phyloP scores from a whole-genome alignment of 441 rosid species.

The Gossypium trilobum region DNA sequence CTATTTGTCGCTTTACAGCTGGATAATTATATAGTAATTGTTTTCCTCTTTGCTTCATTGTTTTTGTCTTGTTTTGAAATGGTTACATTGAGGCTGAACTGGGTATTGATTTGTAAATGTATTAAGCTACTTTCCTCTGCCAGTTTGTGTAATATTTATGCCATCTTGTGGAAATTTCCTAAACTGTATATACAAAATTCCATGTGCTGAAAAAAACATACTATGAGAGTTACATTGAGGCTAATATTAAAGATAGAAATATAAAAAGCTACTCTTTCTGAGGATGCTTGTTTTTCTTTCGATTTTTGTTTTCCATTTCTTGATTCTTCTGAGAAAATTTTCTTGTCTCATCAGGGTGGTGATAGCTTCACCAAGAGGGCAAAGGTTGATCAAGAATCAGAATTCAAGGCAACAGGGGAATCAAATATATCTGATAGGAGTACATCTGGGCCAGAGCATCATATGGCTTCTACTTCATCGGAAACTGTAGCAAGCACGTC shows the following conservation, averaged over 20 bases:
- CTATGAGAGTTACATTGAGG: background rate
- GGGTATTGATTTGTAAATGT: background rate
- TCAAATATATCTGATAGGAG: constrained; percentile 37
- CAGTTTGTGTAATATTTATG: background rate
- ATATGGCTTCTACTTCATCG: constrained; percentile 43
- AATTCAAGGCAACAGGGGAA: constrained; percentile 23
- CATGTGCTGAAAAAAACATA: background rate
- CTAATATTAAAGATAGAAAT: background rate
- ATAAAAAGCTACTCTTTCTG: background rate
- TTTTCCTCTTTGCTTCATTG: too few species aligned
- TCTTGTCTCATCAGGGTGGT: constrained; percentile 44
- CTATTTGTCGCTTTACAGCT: too few species aligned
- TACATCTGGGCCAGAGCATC: constrained; percentile 39
- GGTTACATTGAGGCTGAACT: background rate
- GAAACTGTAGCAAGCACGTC: constrained; percentile 51
- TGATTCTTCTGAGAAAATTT: background rate
- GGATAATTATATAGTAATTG: too few species aligned
- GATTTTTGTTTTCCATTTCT: background rate
- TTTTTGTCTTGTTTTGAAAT: too few species aligned
- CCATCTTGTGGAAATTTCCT: background rate
- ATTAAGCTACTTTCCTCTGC: background rate
- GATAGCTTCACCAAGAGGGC: constrained; percentile 62
- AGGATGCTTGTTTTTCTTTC: background rate
- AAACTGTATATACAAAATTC: too few species aligned
- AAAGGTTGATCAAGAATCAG: constrained; percentile 59